A percentile compares a stretch with the other conserved stretches of the same genome.
phyloP scores from a whole-genome alignment of 108 stramenopile genomes.

The Mediolabrus comicus region DNA sequence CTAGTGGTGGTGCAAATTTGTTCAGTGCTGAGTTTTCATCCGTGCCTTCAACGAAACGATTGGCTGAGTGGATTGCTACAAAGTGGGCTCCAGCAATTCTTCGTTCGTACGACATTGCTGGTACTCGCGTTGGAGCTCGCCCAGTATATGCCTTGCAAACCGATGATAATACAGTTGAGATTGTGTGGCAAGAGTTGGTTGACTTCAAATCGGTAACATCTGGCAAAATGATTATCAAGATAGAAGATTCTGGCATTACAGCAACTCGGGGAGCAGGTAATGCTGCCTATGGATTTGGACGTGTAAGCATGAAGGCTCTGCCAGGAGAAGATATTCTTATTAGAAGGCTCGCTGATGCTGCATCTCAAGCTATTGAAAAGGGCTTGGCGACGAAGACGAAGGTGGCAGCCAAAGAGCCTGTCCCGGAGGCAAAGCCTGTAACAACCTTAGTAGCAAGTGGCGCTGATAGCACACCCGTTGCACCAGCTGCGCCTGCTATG shows the following conservation, averaged over 20 bases:
- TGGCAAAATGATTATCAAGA: constrained; percentile 66
- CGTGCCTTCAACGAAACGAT: constrained; percentile 60
- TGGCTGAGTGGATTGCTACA: constrained; percentile 80
- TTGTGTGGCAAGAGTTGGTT: constrained; percentile 79
- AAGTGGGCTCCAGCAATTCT: constrained; percentile 86
- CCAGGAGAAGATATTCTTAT: constrained; percentile 78
- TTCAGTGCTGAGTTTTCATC: constrained; percentile 59
- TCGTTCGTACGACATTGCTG: constrained; percentile 80
- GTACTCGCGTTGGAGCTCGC: constrained; percentile 71
- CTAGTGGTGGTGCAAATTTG: constrained; percentile 40
- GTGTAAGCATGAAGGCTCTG: constrained; percentile 56
- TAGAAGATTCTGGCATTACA: constrained; percentile 48
- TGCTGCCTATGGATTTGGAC: constrained; percentile 65
- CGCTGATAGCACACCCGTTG: constrained; percentile 8
- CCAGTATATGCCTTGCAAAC: constrained; percentile 61
- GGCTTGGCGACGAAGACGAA: constrained; percentile 74
- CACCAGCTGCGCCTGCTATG: constrained; percentile 2
- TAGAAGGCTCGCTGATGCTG: constrained; percentile 68
- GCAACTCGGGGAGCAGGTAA: constrained; percentile 67
- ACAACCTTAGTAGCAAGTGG: constrained; percentile 14
- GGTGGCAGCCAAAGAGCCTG: background rate
- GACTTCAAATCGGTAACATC: constrained; percentile 64
- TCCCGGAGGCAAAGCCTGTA: constrained; percentile 12
- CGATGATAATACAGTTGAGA: constrained; percentile 52
- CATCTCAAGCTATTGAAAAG: constrained; percentile 82